Evolutionary conservation across 2,329 filamentous ascomycete species (phyloP), one percentile per base, ranked within the genome.

Genomic region (Penicillium sp.): DNA sequence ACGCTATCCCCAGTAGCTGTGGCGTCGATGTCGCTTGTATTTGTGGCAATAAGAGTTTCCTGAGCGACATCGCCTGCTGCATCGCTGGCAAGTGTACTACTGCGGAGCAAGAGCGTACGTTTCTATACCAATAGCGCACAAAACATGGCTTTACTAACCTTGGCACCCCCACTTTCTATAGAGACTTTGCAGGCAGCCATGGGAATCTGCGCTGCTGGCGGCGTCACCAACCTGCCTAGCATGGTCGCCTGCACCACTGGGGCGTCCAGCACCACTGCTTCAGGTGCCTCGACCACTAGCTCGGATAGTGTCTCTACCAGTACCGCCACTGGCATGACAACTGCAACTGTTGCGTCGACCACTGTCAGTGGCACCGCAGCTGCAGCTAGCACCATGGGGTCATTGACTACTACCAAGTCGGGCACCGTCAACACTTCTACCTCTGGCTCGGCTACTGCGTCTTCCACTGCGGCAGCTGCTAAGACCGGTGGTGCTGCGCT

Each of bases 41-140:
- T 59, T 84, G 82, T 64, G 65, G 63, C 6, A 70, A 72, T 57
- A 58, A 66, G 11, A 63, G 67, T 18, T 84, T 84, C 73, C 65
- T 85, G 52, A 64, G 57, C 45, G 65, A 66, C 51, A 80, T 84
- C 56, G 68, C 77, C 42, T 82, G 80, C 69, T 85, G 82, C 61
- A 69, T 85, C 20, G 66, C 72, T 18, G 61, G 62, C 2, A 66
- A 68, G n/a, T 84, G 82, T 67, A 60, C 63, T 29, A 23, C 62
- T 0, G 62, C 63, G 0, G 77, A 80, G n/a, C 77, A 82, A 55
- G 51, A 75, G 35, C 60, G 75, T 72, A 69, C 20, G 63, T 63
- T 54, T 25, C 25, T 23, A 27, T n/a, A 5, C n/a, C 31, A 33
- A 22, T 33, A 18, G 23, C 23, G 12, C 15, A 40, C 18, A 26